Evolutionary conservation across 228 moss, liverwort and hornwort species (phyloP).

Genomic region (Sphagnum fallax): DNA sequence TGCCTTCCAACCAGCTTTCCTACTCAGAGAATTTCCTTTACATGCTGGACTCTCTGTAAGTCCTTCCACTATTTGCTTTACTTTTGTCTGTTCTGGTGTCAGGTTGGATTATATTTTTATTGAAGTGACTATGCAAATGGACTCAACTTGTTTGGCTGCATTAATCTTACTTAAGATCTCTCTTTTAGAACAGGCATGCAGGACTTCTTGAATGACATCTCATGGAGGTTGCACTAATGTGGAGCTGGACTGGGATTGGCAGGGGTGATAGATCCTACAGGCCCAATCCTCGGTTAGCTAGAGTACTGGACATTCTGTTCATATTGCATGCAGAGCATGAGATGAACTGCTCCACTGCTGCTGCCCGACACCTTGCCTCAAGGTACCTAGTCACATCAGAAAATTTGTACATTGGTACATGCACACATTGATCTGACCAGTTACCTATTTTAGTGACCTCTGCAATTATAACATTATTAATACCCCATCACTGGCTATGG

Average conservation of each 20-base stretch:
- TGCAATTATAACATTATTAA: no score
- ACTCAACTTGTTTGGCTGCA: neutral
- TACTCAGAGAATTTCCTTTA: constrained; percentile 93
- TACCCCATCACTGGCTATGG: no score
- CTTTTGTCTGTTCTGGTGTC: no score
- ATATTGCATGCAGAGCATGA: constrained; percentile 98
- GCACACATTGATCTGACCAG: no score
- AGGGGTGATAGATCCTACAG: constrained; percentile 79
- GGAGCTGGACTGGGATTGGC: constrained; percentile 1
- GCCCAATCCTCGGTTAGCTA: constrained; percentile 81
- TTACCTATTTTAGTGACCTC: no score
- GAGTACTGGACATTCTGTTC: constrained; percentile 86
- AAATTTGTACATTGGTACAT: neutral
- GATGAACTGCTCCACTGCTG: constrained; percentile 99
- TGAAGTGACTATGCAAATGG: neutral
- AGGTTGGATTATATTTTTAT: neutral
- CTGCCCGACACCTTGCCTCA: constrained; percentile 90
- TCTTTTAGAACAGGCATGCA: no score
- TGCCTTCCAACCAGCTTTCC: constrained; percentile 63
- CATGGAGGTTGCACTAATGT: no score
- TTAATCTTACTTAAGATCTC: no score
- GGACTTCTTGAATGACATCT: no score
- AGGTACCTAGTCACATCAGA: constrained; percentile 29
- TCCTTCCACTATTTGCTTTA: constrained; percentile 1
- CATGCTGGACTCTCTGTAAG: constrained; percentile 95